Base-by-base conservation (phyloP, 345 rosid genomes). In the Rubroshorea leprosula region DNA sequence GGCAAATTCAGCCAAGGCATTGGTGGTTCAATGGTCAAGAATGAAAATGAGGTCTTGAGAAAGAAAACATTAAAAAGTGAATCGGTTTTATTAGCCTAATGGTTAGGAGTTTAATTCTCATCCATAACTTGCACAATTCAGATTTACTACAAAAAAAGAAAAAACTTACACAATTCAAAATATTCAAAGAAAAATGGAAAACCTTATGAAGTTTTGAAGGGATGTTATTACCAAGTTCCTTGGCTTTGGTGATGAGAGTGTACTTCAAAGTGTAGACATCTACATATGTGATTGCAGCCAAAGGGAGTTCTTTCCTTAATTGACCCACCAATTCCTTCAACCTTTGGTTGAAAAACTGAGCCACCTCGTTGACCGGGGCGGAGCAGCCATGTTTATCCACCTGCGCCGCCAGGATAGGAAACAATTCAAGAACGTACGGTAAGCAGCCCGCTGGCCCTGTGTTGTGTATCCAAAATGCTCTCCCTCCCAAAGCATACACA, bases 381-480 rank as follows among this genome's bases (percentile, higher is more conserved):
- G 66, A 76, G 59, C 96, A 87, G 16, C 94, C 97, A 18, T 64
- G 67, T 26, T 55, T 43, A 54, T 90, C 96, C n/a, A 85, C 69
- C 7, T 72, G 72, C 10, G 82, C 65, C 5, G 72, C 70, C 46
- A 60, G 53, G 23, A 75, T 31, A 1, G 84, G 87, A 24, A 83
- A 47, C 26, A 83, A 62, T 12, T 82, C 92, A 14, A 80, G 61
- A 4, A 78, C 84, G 60, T 79, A 86, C 0, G 95, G 51, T 29
- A 86, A 71, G 64, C 95, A 86, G 22, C 90, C 95, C 5, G 72
- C 71, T 1, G 89, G 94, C n/a, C 82, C 87, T 6, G 87, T 86
- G 52, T 76, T 86, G 57, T 86, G 93, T 41, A 86, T 75, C 93
- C 89, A 83, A 13, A 86, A 81, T 26, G 47, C 48, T 58, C 85